Conservation (phyloP, 257 asterid species). For the Rehmannia glutinosa region DNA sequence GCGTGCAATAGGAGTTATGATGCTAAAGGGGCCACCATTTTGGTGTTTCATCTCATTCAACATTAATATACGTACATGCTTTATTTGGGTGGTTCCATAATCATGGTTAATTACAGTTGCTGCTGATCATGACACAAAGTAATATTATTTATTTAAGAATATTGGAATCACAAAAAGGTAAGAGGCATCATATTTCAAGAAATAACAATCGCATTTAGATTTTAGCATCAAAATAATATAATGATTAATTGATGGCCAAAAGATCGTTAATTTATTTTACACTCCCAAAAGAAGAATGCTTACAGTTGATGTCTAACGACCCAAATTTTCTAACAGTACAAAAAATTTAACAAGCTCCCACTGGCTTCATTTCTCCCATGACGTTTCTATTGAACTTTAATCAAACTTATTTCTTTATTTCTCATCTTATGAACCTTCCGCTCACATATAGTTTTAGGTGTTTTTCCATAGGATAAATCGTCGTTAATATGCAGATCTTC, state of each 20-base stretch:
- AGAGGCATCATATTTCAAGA: slow-evolving; percentile 8
- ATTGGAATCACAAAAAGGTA: not conserved
- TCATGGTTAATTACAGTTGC: slow-evolving; percentile 16
- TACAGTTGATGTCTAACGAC: no score
- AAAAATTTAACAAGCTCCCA: no score
- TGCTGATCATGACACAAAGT: not conserved
- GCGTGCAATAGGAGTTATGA: slow-evolving; percentile 47
- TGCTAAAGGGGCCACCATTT: slow-evolving; percentile 35
- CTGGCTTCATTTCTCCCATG: no score
- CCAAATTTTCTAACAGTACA: no score
- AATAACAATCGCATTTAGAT: not conserved
- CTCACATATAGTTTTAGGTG: no score
- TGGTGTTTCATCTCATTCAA: slow-evolving; percentile 21
- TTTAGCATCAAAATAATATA: slow-evolving; percentile 3
- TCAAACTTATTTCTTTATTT: no score
- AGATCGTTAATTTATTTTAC: no score
- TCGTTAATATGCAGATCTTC: no score
- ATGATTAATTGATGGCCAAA: not conserved
- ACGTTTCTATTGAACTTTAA: no score
- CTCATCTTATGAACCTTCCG: no score
- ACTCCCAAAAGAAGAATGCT: no score
- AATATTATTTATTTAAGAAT: not conserved
- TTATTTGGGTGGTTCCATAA: slow-evolving; percentile 25
- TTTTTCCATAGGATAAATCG: no score
- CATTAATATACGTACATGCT: slow-evolving; percentile 15